Evolutionary conservation across 208 protist species (phyloP), one percentile per base, ranked within the genome.

Genomic region (Acanthamoeba healyi): DNA sequence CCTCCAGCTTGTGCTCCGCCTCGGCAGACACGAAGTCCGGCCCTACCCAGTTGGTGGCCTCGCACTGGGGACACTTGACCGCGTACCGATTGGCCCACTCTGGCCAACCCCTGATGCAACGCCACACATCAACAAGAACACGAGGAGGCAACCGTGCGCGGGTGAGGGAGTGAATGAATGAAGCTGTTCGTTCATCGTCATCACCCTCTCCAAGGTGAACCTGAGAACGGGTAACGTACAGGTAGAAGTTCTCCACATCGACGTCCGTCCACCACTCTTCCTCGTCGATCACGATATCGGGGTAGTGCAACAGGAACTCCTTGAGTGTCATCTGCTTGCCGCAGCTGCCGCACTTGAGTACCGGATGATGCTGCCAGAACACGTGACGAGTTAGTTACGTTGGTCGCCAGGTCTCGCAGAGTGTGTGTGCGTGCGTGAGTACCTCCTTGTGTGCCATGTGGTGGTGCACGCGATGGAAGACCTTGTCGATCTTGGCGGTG

Each of bases 371-470:
- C 70, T 81, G 34, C 7, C 10, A 40, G 24, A 49, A 6, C 19
- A 36, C 6, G 19, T 22, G 15, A 9, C 24, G 26, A 14, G 32
- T 72, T 38, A 19, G 19, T 6, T 22, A 3, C 32, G 42, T 77
- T 44, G 67, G n/a, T 22, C 36, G 17, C 61, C 2, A 36, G 32
- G 7, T 7, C 2, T 24, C 61, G 29, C 32, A 32, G 10, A 10
- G 24, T 10, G 15, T 54, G 49, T 54, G 49, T 10, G 49, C 49
- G 49, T 54, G 49, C 49, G 49, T 54, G 29, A 7, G 70, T 81
- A 81, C 70, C 70, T 81, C 70, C 36, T 81, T 81, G 70, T 81
- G 70, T 3, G 40, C 40, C 19, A 81, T 81, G 70, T 81, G 70
- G 36, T 81, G 70, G 7, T 46, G n/a, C 2, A 81, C 70, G 9